Conservation (phyloP, 306 rosid species). For the Vigna radiata region DNA sequence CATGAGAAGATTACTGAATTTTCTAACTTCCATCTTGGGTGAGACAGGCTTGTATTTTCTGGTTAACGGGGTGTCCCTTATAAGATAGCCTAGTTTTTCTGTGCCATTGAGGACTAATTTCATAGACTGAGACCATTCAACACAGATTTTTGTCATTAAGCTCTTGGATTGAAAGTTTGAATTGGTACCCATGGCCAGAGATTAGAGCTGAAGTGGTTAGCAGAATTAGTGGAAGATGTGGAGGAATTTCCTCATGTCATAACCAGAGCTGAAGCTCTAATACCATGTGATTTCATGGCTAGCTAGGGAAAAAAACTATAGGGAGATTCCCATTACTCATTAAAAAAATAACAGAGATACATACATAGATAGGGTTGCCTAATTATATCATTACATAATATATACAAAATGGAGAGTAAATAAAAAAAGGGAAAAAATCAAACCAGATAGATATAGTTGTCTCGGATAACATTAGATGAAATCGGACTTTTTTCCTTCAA, state of each 20-base stretch:
- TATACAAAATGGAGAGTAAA: not conserved
- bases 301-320: not conserved
- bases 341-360: not conserved
- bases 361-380: not conserved
- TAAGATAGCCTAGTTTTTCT: not conserved
- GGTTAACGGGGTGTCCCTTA: not conserved
- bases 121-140: too few species aligned
- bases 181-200: too few species aligned
- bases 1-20: not conserved
- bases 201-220: not conserved
- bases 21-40: not conserved
- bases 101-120: not conserved
- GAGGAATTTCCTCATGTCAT: not conserved
- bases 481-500: not conserved
- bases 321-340: not conserved
- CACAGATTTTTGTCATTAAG: too few species aligned
- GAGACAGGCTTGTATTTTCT: not conserved
- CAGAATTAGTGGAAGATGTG: not conserved
- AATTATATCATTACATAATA: not conserved
- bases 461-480: not conserved
- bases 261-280: not conserved
- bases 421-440: not conserved
- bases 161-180: too few species aligned
- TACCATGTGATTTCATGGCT: not conserved
- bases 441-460: not conserved